phyloP scores from a whole-genome alignment of 2,329 filamentous ascomycete species.

The Monilinia laxa region DNA sequence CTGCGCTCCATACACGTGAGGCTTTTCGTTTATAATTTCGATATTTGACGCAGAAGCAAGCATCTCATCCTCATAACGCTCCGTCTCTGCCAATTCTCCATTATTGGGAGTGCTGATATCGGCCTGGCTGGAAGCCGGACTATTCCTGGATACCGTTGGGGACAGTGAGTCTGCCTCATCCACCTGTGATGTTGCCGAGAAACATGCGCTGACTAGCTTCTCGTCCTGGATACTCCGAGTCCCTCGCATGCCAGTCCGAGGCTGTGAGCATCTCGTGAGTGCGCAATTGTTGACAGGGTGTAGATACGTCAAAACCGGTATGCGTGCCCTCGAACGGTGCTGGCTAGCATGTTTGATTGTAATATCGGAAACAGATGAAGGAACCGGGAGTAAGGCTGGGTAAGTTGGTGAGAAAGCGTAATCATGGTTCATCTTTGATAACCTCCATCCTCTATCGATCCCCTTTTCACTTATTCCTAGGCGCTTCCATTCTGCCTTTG shows the following conservation, averaged over 20 bases:
- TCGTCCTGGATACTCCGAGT: conserved; percentile 96
- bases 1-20: conserved; percentile 82
- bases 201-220: conserved; percentile 88
- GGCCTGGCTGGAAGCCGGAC: conserved; percentile 51
- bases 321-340: conserved; percentile 84
- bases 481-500: conserved; percentile 78
- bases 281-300: conserved; percentile 96
- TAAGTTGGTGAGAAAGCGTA: conserved; percentile 93
- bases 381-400: conserved; percentile 79
- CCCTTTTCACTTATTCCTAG: conserved; percentile 84
- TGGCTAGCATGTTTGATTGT: conserved; percentile 88
- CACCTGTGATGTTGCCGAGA: conserved; percentile 57
- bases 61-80: conserved; percentile 68
- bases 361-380: conserved; percentile 90
- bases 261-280: conserved; percentile 92
- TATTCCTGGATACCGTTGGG: conserved; percentile 39
- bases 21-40: conserved; percentile 55
- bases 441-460: conserved; percentile 66
- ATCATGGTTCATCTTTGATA: conserved; percentile 85
- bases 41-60: conserved; percentile 50
- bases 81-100: conserved; percentile 58
- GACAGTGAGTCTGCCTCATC: conserved; percentile 35
- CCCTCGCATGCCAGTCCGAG: conserved; percentile 78
- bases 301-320: conserved; percentile 90
- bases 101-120: conserved; percentile 43